Evolutionary conservation across 2,329 filamentous ascomycete genomes (phyloP).

Genomic region (Botryotinia narcissicola): DNA sequence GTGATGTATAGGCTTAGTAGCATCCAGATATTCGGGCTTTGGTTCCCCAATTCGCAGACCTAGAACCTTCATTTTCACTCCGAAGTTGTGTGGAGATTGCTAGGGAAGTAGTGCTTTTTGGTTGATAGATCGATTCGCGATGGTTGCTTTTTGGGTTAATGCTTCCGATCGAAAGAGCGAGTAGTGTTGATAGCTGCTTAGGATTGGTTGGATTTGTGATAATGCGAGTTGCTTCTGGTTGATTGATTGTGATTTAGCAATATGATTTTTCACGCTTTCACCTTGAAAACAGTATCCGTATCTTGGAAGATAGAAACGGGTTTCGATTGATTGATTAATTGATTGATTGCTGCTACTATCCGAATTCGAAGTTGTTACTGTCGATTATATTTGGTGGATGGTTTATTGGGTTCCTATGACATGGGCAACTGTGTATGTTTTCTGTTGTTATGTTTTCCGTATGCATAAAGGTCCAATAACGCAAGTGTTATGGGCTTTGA

Average conservation of each 20-base stretch:
- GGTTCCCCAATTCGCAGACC: constrained; percentile 10
- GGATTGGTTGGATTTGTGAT: neutral
- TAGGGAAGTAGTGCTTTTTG: neutral
- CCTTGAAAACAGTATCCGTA: neutral
- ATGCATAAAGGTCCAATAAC: neutral
- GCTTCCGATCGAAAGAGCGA: neutral
- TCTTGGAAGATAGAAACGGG: neutral
- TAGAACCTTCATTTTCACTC: constrained; percentile 9
- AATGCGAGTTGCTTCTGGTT: neutral
- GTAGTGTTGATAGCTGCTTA: neutral
- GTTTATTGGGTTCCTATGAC: neutral
- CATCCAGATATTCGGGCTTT: neutral
- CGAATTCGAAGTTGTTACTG: neutral
- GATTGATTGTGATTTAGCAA: neutral
- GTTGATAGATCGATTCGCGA: neutral
- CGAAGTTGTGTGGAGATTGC: neutral
- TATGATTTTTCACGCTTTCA: constrained; percentile 3
- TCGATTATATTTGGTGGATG: neutral
- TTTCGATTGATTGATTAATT: constrained; percentile 13
- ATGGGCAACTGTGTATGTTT: neutral
- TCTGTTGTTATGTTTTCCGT: neutral
- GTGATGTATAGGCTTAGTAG: neutral
- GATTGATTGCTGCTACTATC: constrained; percentile 7
- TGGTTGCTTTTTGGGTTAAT: neutral
- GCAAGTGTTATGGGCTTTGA: neutral